Percentiles rank a stretch among this genome's conserved stretches.
phyloP scores from a whole-genome alignment of 306 rosid species.

The Quillaja saponaria region DNA sequence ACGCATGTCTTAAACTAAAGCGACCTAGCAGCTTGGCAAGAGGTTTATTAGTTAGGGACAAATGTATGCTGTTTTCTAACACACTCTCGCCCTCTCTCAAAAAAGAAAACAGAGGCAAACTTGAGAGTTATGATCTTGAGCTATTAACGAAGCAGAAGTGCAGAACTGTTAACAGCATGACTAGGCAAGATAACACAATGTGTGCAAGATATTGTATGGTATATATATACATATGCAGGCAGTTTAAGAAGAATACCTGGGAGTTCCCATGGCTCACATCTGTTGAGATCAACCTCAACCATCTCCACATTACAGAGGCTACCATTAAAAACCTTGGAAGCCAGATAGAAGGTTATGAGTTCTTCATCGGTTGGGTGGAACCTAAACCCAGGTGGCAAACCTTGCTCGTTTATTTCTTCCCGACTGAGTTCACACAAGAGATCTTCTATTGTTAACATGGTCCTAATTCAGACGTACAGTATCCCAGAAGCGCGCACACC shows the following conservation, averaged over 20 bases:
- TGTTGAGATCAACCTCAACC: constrained; percentile 69
- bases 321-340: constrained; percentile 57
- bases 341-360: constrained; percentile 64
- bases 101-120: too few relatives aligned
- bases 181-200: too few relatives aligned
- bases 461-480: too few relatives aligned
- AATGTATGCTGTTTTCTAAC: too few relatives aligned
- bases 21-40: neutral
- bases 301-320: constrained; percentile 45
- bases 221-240: neutral
- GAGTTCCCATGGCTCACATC: constrained; percentile 87
- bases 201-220: neutral
- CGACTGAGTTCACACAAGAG: constrained; percentile 48
- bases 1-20: too few relatives aligned
- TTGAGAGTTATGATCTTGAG: too few relatives aligned
- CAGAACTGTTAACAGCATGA: too few relatives aligned
- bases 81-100: too few relatives aligned
- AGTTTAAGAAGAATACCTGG: constrained; percentile 55
- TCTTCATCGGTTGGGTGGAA: constrained; percentile 90
- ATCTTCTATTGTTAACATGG: constrained; percentile 58
- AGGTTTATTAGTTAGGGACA: too few relatives aligned
- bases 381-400: constrained; percentile 81
- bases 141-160: too few relatives aligned
- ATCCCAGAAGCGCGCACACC: too few relatives aligned
- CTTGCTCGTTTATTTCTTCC: constrained; percentile 54